Conservation (phyloP, 768 basidiomycete genomes). For the Lactarius sanguifluus region DNA sequence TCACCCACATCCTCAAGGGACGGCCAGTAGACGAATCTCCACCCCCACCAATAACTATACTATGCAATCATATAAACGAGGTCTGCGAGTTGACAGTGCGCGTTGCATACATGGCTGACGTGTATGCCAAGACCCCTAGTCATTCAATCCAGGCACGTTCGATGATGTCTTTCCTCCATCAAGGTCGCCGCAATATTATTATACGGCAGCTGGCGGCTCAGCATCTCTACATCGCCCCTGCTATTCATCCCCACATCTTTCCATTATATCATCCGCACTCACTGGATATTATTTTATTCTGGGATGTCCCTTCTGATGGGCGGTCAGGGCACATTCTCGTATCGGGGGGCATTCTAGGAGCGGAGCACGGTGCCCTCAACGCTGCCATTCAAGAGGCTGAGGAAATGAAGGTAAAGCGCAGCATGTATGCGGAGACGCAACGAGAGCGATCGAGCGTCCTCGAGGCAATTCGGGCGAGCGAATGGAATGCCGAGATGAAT, state of each 20-base stretch:
- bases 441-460: conserved; percentile 68
- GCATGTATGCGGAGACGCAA: conserved; percentile 90
- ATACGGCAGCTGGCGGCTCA: conserved; percentile 39
- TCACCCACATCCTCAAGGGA: conserved; percentile 54
- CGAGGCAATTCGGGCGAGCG: conserved; percentile 61
- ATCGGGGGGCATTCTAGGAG: conserved; percentile 62
- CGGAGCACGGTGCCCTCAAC: conserved; percentile 63
- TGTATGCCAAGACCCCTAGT: conserved; percentile 5
- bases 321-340: conserved; percentile 63
- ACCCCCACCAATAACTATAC: conserved; percentile 33
- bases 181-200: conserved; percentile 47
- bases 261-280: conserved; percentile 75
- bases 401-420: conserved; percentile 66
- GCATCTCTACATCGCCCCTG: conserved; percentile 58
- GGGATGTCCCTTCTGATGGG: conserved; percentile 62
- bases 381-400: conserved; percentile 60
- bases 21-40: conserved; percentile 26
- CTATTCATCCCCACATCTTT: conserved; percentile 60
- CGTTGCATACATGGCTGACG: not conserved
- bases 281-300: conserved; percentile 74
- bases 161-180: conserved; percentile 50
- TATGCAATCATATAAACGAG: conserved; percentile 28
- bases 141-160: conserved; percentile 34
- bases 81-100: conserved; percentile 14
- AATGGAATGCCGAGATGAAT: conserved; percentile 80